Evolutionary conservation across 371 early-diverging fungal species (phyloP), one percentile per base, ranked within the genome.

Genomic region (Mucor ambiguus): DNA sequence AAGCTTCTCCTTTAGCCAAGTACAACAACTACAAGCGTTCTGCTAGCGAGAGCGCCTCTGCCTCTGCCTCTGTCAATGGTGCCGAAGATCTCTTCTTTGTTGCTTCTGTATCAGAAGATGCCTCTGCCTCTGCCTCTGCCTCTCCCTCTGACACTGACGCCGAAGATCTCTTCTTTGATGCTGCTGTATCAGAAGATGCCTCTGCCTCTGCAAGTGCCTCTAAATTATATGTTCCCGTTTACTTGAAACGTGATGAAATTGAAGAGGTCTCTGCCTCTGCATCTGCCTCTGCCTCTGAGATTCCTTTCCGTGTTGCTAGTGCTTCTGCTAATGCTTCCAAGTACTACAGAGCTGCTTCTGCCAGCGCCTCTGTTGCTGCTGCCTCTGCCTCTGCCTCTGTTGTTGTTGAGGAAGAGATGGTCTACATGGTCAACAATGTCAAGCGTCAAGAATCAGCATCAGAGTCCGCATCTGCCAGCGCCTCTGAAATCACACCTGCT

Each of bases 321-420:
- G 33, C 33, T 2, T 38, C 38, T 14, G 60, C 32, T 10, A 16
- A 30, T 44, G 60, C 60, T n/a, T 46, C 61, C 22, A 26, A 24
- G 12, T 14, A 24, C 24, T 30, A 38, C 12, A 24, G 28, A 1
- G 63, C 56, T 22, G 41, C 57, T 29, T 20, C n/a, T 14, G 33
- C 28, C 26, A 29, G 8, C 12, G 56, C 59, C 26, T 37, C 46
- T 49, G 58, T 35, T 49, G 48, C 65, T n/a, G 24, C 49, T n/a
- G 64, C 64, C 18, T 46, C 58, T 46, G 58, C 63, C 1, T 63
- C 63, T 4, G 49, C 44, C 20, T 44, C 60, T 38, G 44, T 22
- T 62, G 33, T 28, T 20, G 54, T 35, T 18, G 16, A 29, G 2
- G 28, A 41, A 16, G 16, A 52, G 6, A 52, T 52, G 52, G 16